Percentiles rank a stretch among this genome's conserved stretches.
These are phyloP conservation scores for Candida germanica DNA, from an alignment of 805 yeast genomes.

Conservation along the genomic window DNA sequence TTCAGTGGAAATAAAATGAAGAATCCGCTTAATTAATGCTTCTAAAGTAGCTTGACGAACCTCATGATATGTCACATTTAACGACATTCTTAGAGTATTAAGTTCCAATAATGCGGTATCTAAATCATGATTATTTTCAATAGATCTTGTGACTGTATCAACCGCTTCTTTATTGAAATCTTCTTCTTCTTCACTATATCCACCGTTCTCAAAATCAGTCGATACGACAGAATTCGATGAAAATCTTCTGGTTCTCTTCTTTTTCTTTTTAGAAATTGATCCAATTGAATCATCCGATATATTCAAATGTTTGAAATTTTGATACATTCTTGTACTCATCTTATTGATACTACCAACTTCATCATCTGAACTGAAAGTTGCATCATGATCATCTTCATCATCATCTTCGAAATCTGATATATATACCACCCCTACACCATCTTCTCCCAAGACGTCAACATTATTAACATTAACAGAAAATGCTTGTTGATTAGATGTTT, in stretches of 20 bases:
- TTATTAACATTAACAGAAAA: slow-evolving; percentile 30
- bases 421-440: slow-evolving; percentile 50
- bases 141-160: slow-evolving; percentile 88
- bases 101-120: slow-evolving; percentile 92
- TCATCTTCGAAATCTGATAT: slow-evolving; percentile 47
- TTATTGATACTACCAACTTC: slow-evolving; percentile 2
- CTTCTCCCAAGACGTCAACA: slow-evolving; percentile 43
- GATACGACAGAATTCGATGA: slow-evolving; percentile 36
- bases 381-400: slow-evolving; percentile 42
- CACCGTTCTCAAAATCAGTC: slow-evolving; percentile 46
- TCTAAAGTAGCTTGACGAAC: slow-evolving; percentile 78
- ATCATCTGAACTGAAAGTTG: slow-evolving; percentile 29
- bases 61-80: slow-evolving; percentile 93
- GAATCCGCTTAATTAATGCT: slow-evolving; percentile 67
- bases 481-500: slow-evolving; percentile 6
- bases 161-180: slow-evolving; percentile 87
- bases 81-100: slow-evolving; percentile 94
- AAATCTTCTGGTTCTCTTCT: slow-evolving; percentile 29
- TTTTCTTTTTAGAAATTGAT: slow-evolving; percentile 47
- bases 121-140: slow-evolving; percentile 86
- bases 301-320: slow-evolving; percentile 31
- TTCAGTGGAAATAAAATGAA: slow-evolving; percentile 72
- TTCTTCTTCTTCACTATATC: slow-evolving; percentile 41
- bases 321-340: slow-evolving; percentile 8
- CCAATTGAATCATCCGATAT: slow-evolving; percentile 59